Evolutionary conservation across 495 filamentous ascomycete genomes (phyloP), one percentile per base, ranked within the genome.

Genomic region (Aspergillus nidulans): DNA sequence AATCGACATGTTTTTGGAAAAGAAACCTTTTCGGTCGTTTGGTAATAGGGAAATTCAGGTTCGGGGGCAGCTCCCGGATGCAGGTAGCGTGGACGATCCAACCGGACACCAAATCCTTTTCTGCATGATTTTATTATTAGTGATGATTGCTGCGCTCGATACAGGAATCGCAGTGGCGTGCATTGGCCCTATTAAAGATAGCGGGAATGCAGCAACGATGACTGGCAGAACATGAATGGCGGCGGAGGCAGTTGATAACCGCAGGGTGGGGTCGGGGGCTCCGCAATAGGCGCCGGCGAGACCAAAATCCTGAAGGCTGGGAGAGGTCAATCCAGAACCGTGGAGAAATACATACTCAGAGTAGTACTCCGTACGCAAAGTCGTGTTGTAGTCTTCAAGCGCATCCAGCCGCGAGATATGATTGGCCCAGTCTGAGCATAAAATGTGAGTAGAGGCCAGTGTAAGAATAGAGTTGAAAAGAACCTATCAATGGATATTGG

Each of bases 41-140:
- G n/a, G n/a, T 6, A 49, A 62, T 49, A 39, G 58, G 61, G 63
- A 61, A 56, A 64, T 62, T 60, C 64, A 69, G 60, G 52, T 58
- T 63, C 63, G 62, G 58, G 61, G 56, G 58, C 56, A 61, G 64
- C 55, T 64, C 56, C 39, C 56, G 26, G 49, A 62, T 50, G 57
- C 24, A 57, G 51, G 50, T 62, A 58, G 55, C 42, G 56, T 28
- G 58, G 58, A 46, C 56, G 60, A 63, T 62, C 58, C 56, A 59
- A 59, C 56, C 54, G n/a, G 55, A 51, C 51, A 38, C 41, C 49
- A 54, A 50, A 44, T 56, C 51, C 28, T 52, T 48, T 55, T 48
- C 34, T 52, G 40, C 54, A 30, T 41, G 34, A 40, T 42, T 38
- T 48, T 41, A 52, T 52, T 52, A 52, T 41, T 52, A 41, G 38